phyloP scores from a whole-genome alignment of 2,329 filamentous ascomycete genomes.

The Neonectria punicea region DNA sequence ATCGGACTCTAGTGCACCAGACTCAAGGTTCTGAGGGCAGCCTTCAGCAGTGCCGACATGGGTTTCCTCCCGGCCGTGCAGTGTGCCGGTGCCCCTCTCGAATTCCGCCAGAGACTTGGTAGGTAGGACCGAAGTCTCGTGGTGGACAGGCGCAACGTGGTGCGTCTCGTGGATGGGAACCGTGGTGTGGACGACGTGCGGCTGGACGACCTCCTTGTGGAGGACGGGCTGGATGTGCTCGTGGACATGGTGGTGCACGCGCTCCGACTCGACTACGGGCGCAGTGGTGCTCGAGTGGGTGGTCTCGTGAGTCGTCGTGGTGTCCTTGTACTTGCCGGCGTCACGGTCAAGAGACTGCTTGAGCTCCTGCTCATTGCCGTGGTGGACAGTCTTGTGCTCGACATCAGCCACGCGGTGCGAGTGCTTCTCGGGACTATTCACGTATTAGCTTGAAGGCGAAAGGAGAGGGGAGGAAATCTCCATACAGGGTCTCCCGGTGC shows the following conservation, averaged over 20 bases:
- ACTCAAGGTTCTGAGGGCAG: slow-evolving; percentile 58
- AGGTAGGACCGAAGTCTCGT: slow-evolving; percentile 71
- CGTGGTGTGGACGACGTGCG: slow-evolving; percentile 76
- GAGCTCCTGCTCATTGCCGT: slow-evolving; percentile 64
- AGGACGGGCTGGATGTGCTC: slow-evolving; percentile 78
- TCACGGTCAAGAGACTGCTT: slow-evolving; percentile 62
- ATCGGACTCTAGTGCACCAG: slow-evolving; percentile 1
- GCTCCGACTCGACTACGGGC: slow-evolving; percentile 44
- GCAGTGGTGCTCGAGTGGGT: slow-evolving; percentile 41
- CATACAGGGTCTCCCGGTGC: slow-evolving; percentile 54
- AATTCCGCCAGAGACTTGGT: slow-evolving; percentile 74
- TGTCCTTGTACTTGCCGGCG: slow-evolving; percentile 48
- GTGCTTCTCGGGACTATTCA: slow-evolving; percentile 67
- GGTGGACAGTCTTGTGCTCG: slow-evolving; percentile 69
- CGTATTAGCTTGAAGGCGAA: not conserved
- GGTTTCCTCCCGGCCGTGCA: slow-evolving; percentile 65
- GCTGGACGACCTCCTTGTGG: slow-evolving; percentile 75
- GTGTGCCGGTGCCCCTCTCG: slow-evolving; percentile 53
- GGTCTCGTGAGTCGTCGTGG: slow-evolving; percentile 42
- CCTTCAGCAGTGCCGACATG: slow-evolving; percentile 69
- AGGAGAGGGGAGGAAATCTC: slow-evolving; percentile 13
- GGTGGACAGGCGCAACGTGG: slow-evolving; percentile 73
- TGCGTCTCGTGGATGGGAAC: slow-evolving; percentile 78
- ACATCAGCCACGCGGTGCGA: slow-evolving; percentile 67
- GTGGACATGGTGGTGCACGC: slow-evolving; percentile 62